Conservation (phyloP, 306 rosid species). For the Abrus precatorius region DNA sequence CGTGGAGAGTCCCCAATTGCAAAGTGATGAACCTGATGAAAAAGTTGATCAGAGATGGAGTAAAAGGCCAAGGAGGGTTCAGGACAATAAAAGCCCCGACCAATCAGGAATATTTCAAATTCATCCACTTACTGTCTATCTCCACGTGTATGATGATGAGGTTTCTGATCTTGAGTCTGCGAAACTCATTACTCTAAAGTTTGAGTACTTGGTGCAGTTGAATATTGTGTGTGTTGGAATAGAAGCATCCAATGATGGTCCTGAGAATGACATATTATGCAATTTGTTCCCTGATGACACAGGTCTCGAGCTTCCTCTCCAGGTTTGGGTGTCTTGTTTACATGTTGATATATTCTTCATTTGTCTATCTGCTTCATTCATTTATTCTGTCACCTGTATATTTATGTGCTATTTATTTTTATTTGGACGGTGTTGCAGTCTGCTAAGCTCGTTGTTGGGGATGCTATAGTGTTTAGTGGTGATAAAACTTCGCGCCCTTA, state of each 20-base stretch:
- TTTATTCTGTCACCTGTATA: background rate
- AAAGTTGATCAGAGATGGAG: constrained; percentile 73
- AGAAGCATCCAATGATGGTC: constrained; percentile 70
- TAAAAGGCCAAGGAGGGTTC: constrained; percentile 70
- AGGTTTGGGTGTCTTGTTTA: constrained; percentile 56
- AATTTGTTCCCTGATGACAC: constrained; percentile 86
- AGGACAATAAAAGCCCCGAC: constrained; percentile 64
- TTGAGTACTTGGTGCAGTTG: constrained; percentile 76
- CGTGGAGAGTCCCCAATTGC: constrained; percentile 59
- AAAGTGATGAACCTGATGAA: constrained; percentile 70
- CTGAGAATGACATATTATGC: constrained; percentile 69
- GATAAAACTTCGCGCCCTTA: constrained; percentile 76
- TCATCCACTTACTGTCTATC: constrained; percentile 71
- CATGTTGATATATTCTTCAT: background rate
- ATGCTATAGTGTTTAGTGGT: constrained; percentile 58
- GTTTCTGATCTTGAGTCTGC: constrained; percentile 63
- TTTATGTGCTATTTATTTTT: background rate
- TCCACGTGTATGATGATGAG: constrained; percentile 73
- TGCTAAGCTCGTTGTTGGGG: constrained; percentile 77
- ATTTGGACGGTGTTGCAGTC: constrained; percentile 60
- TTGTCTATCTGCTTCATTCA: background rate
- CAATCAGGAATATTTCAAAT: constrained; percentile 66
- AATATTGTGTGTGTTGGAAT: constrained; percentile 82
- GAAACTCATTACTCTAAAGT: constrained; percentile 67
- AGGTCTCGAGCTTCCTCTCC: constrained; percentile 87